Conservation (phyloP, 2,329 filamentous ascomycete species). For the Cadophora gregata region DNA sequence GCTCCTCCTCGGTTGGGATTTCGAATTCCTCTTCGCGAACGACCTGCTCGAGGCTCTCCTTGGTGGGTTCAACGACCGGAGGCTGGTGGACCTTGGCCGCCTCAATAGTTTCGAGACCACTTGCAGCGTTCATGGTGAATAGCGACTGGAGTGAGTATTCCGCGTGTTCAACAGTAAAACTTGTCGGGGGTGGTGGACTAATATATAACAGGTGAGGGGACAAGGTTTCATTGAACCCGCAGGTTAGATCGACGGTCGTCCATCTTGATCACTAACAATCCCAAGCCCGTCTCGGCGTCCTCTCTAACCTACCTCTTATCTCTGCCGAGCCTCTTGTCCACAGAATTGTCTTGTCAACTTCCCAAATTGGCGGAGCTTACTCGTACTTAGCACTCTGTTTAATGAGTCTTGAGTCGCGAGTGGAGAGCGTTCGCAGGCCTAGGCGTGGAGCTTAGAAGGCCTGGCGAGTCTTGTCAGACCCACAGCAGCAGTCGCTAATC, state of each 20-base stretch:
- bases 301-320: background rate
- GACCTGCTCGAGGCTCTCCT: slow-evolving; percentile 2
- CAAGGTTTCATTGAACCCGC: background rate
- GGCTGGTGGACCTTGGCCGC: slow-evolving; percentile 19
- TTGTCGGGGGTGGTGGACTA: background rate
- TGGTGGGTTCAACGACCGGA: slow-evolving; percentile 1
- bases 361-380: slow-evolving; percentile 14
- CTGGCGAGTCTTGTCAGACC: background rate
- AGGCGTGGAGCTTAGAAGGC: background rate
- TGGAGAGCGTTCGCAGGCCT: background rate
- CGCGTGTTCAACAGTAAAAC: background rate
- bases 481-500: background rate
- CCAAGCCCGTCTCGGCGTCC: background rate
- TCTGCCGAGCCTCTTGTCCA: slow-evolving; percentile 11
- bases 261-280: background rate
- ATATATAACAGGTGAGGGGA: background rate
- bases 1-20: slow-evolving; percentile 38
- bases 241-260: slow-evolving; percentile 1
- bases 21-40: slow-evolving; percentile 15
- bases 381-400: background rate
- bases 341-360: slow-evolving; percentile 13
- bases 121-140: slow-evolving; percentile 23
- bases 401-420: slow-evolving; percentile 8
- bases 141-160: background rate
- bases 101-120: slow-evolving; percentile 21